A percentile compares a stretch with the other conserved stretches of the same genome.
Conservation (phyloP, 2,329 filamentous ascomycete species). For the Harringtonia lauricola region DNA sequence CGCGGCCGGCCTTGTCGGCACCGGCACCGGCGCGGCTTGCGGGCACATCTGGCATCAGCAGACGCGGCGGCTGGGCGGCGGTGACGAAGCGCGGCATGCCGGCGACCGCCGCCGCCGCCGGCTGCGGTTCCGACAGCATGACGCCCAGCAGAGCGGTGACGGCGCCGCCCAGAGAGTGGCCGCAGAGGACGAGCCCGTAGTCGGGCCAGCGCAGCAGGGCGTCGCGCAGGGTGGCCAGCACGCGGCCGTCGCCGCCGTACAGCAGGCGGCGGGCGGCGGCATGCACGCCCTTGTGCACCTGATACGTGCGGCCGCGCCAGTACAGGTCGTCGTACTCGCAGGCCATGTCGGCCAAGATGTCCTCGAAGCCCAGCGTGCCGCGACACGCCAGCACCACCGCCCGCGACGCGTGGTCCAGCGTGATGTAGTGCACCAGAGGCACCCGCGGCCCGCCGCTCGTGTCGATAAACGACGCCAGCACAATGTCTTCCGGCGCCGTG, state of each 20-base stretch:
- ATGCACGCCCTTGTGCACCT: constrained; percentile 66
- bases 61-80: constrained; percentile 34
- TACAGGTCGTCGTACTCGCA: constrained; percentile 58
- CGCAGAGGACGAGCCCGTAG: constrained; percentile 60
- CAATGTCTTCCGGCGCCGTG: constrained; percentile 43
- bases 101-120: constrained; percentile 24
- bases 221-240: constrained; percentile 54
- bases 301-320: constrained; percentile 54
- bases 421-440: constrained; percentile 63
- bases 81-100: constrained; percentile 42
- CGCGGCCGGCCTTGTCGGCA: background rate
- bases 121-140: constrained; percentile 52
- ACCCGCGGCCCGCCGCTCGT: constrained; percentile 41
- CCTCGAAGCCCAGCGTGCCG: constrained; percentile 63
- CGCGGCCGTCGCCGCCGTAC: constrained; percentile 54
- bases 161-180: constrained; percentile 58
- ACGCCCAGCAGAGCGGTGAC: constrained; percentile 61
- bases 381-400: constrained; percentile 63
- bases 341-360: constrained; percentile 62
- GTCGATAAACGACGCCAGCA: constrained; percentile 62
- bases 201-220: constrained; percentile 55
- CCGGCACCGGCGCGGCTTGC: no score
- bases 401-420: constrained; percentile 59
- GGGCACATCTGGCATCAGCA: constrained; percentile 17
- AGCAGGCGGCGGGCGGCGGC: constrained; percentile 58